Base-by-base conservation (phyloP, 768 basidiomycete species). In the Sporobolomyces roseus region DNA sequence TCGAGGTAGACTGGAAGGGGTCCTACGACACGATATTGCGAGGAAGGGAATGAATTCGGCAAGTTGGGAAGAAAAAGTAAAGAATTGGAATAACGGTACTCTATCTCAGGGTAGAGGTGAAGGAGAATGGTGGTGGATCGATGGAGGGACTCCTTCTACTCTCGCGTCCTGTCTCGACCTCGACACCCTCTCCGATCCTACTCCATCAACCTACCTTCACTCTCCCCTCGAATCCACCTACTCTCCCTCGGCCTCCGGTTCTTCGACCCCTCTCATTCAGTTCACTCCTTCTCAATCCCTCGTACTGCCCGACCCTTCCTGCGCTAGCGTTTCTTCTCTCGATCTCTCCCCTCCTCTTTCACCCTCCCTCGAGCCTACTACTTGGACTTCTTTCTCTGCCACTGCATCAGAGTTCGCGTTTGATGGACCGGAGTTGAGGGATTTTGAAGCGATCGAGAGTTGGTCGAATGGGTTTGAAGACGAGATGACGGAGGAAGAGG, bases 261-360 rank as follows among this genome's bases (percentile, higher is more conserved):
- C 48, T 25, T 23, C 12, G 13, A 13, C 21, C 13, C 45, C 38
- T 17, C 10, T 9, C 9, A 17, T 14, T 23, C 45, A 46, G 23
- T 21, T 27, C 54, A 9, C 9, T 25, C 13, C 16, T 32, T 33
- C 50, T 1, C 46, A 53, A 14, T 43, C 65, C 23, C 62, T 71
- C 48, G 36, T 71, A 45, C 53, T 71, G 3, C 70, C 70, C 49
- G 58, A 63, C 32, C 70, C 70, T 29, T 65, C 67, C 10, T n/a
- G n/a, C n/a, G n/a, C n/a, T n/a, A n/a, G n/a, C n/a, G n/a, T n/a
- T n/a, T n/a, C n/a, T n/a, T 32, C 54, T 3, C 25, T 60, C 23
- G 45, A 46, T 33, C 29, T 60, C 21, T 33, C 43, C 29, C 63
- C n/a, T 52, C 68, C 30, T 33, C 53, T 35, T 14, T 65, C 58